These are phyloP conservation scores for Ophiocytium majus DNA, from an alignment of 352 stramenopile species.

Conservation along the genomic window DNA sequence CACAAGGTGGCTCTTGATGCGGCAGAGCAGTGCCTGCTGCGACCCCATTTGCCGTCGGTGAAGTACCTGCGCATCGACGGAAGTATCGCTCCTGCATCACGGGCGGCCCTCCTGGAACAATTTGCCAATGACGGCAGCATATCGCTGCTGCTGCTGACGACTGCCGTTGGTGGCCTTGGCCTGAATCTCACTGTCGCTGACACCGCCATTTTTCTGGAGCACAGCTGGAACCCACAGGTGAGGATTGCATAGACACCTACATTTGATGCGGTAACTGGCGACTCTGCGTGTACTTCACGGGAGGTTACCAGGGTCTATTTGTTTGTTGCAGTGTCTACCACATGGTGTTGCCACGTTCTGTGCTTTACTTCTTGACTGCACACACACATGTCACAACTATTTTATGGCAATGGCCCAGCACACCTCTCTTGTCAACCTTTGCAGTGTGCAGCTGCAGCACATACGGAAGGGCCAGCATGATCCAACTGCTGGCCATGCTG, in stretches of 20 bases:
- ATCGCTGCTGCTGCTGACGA: slow-evolving; percentile 91
- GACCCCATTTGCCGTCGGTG: slow-evolving; percentile 45
- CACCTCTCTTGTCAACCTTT: too few relatives aligned
- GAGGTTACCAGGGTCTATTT: background rate
- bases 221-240: slow-evolving; percentile 95
- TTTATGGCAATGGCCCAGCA: too few relatives aligned
- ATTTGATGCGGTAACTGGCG: background rate
- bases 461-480: too few relatives aligned
- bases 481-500: too few relatives aligned
- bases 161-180: slow-evolving; percentile 85
- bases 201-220: slow-evolving; percentile 95
- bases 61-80: slow-evolving; percentile 86
- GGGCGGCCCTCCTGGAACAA: slow-evolving; percentile 72
- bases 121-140: slow-evolving; percentile 88
- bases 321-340: background rate
- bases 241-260: background rate
- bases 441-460: too few relatives aligned
- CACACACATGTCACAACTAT: too few relatives aligned
- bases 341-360: background rate
- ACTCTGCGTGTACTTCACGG: too few relatives aligned
- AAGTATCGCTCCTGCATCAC: slow-evolving; percentile 67
- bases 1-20: slow-evolving; percentile 47
- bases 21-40: slow-evolving; percentile 56
- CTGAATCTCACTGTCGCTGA: slow-evolving; percentile 93
- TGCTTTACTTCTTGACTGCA: background rate